Percentiles rank a stretch among this genome's conserved stretches.
phyloP scores from a whole-genome alignment of 2,329 filamentous ascomycete genomes.

The Neofusicoccum umdonicola region DNA sequence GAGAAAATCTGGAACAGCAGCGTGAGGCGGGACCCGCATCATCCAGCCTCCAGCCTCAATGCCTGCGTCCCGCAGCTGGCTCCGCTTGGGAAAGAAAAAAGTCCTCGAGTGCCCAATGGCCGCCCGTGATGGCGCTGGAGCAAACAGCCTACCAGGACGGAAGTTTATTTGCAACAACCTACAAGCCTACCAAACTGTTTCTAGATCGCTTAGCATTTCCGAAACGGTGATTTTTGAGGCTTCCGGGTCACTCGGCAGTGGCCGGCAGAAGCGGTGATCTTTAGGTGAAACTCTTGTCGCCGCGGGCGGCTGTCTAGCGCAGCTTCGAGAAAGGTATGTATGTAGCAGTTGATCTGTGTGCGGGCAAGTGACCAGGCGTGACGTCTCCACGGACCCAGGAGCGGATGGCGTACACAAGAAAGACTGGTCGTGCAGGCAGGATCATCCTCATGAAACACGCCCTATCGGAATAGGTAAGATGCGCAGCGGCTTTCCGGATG shows the following conservation, averaged over 20 bases:
- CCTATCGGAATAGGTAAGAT: not conserved
- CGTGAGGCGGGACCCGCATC: not conserved
- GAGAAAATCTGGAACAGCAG: not conserved
- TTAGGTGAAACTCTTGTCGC: constrained; percentile 10
- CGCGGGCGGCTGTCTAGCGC: not conserved
- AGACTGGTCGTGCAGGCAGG: not conserved
- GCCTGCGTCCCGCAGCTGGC: not conserved
- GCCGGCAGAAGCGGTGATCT: not conserved
- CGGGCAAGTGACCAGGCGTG: not conserved
- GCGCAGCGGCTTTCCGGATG: not conserved
- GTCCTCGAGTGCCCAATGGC: not conserved
- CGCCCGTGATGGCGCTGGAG: not conserved
- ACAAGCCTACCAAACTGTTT: constrained; percentile 12
- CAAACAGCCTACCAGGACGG: not conserved
- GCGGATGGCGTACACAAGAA: not conserved
- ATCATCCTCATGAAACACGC: constrained; percentile 1
- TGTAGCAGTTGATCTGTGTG: constrained; percentile 7
- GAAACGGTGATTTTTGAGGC: constrained; percentile 7
- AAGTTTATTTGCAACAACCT: constrained; percentile 18
- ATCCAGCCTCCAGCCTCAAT: not conserved
- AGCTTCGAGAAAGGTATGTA: not conserved
- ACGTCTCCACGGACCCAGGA: not conserved
- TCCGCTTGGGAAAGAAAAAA: not conserved
- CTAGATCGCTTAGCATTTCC: constrained; percentile 8
- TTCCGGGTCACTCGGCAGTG: constrained; percentile 1